Evolutionary conservation across 1,284 basidiomycete species (phyloP).

Genomic region (Ceratorhiza oryzae-sativae): DNA sequence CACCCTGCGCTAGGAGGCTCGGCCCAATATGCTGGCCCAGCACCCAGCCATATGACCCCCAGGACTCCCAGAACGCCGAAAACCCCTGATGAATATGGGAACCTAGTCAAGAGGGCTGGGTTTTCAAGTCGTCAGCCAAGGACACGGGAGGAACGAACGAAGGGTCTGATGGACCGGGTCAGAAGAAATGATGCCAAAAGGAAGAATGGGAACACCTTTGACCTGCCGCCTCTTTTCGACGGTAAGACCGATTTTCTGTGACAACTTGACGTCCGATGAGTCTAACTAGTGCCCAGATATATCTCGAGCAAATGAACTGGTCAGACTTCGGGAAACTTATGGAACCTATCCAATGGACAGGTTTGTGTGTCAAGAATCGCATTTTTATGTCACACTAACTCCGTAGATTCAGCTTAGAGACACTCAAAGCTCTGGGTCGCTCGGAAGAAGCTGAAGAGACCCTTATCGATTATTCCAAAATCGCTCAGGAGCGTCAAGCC

Average conservation of each 20-base stretch:
- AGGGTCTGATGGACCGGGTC: constrained; percentile 7
- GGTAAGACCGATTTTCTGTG: background rate
- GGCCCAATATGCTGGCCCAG: background rate
- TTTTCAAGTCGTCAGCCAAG: background rate
- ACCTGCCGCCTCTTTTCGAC: background rate
- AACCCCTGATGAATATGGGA: constrained; percentile 35
- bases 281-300: background rate
- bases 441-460: background rate
- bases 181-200: background rate
- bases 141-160: background rate
- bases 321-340: background rate
- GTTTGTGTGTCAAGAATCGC: background rate
- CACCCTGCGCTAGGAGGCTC: background rate
- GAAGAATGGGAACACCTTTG: constrained; percentile 6
- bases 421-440: constrained; percentile 14
- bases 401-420: constrained; percentile 7
- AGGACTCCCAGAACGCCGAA: constrained; percentile 25
- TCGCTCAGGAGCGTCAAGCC: constrained; percentile 1
- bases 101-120: background rate
- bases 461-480: background rate
- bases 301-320: constrained; percentile 6
- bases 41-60: constrained; percentile 28
- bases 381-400: background rate
- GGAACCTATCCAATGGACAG: constrained; percentile 14
- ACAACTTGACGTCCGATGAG: background rate